phyloP scores from a whole-genome alignment of 2,329 filamentous ascomycete species.

The Neophaeococcomyces mojaviensis region DNA sequence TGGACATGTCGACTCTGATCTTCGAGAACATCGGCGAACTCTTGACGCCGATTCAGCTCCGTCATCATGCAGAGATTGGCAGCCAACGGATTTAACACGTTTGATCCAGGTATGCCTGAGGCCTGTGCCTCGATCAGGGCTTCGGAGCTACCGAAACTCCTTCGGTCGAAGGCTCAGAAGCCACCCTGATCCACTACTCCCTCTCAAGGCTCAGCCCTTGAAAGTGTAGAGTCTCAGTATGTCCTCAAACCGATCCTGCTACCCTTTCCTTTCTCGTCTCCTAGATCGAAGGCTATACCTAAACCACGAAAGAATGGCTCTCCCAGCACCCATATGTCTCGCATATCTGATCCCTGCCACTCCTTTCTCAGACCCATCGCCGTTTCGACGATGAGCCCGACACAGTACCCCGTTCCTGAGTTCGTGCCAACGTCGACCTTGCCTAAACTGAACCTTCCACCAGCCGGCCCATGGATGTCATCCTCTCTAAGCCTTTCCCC shows the following conservation, averaged over 20 bases:
- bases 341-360: conserved; percentile 14
- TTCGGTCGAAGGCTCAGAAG: too few species aligned
- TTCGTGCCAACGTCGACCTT: conserved; percentile 9
- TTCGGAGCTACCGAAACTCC: too few species aligned
- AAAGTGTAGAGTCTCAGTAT: conserved; percentile 14
- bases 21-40: too few species aligned
- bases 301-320: conserved; percentile 22
- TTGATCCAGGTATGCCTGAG: too few species aligned
- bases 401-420: conserved; percentile 10
- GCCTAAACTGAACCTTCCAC: conserved; percentile 19
- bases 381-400: conserved; percentile 13
- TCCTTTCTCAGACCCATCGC: conserved; percentile 9
- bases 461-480: conserved; percentile 15
- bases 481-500: conserved; percentile 11
- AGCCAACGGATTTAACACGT: too few species aligned
- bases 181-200: too few species aligned
- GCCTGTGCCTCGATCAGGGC: too few species aligned
- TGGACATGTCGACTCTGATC: too few species aligned
- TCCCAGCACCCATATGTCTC: conserved; percentile 20
- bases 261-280: conserved; percentile 3
- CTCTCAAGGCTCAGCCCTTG: too few species aligned
- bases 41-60: too few species aligned
- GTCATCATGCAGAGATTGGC: too few species aligned
- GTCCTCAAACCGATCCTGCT: conserved; percentile 17
- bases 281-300: conserved; percentile 18